phyloP scores from a whole-genome alignment of 345 rosid species.

The Populus alba region DNA sequence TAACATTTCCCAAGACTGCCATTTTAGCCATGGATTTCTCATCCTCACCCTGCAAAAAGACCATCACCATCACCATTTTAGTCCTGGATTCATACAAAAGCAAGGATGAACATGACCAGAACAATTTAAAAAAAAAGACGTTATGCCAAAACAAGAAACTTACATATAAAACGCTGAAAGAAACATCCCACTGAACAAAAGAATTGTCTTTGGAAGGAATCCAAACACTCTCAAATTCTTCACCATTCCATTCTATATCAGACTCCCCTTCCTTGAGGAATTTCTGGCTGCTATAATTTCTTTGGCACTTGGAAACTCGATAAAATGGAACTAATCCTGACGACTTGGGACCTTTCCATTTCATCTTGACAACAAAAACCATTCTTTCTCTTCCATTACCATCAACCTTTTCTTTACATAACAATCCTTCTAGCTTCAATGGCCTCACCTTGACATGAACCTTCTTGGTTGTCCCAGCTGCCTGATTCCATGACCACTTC shows the following conservation, averaged over 20 bases:
- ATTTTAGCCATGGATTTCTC: conserved; percentile 15
- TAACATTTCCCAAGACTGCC: conserved; percentile 17
- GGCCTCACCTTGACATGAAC: conserved; percentile 41
- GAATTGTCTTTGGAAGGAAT: conserved; percentile 4
- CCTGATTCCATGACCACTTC: not conserved
- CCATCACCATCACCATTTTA: not conserved
- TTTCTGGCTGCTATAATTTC: conserved; percentile 10
- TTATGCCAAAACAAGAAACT: not conserved
- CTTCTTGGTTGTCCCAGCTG: conserved; percentile 9
- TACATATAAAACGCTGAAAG: conserved; percentile 32
- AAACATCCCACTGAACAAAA: conserved; percentile 29
- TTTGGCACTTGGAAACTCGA: conserved; percentile 11
- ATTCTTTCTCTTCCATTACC: conserved; percentile 9
- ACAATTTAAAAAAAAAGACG: not conserved
- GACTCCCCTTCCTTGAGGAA: conserved; percentile 10
- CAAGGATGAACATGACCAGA: not conserved
- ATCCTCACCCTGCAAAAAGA: conserved; percentile 21
- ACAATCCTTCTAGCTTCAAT: conserved; percentile 36
- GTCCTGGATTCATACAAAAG: not conserved
- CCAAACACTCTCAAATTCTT: conserved; percentile 32
- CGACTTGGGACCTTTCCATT: conserved; percentile 34
- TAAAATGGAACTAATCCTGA: conserved; percentile 22
- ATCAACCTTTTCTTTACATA: not conserved
- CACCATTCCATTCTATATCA: conserved; percentile 32
- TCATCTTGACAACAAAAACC: conserved; percentile 21